Evolutionary conservation across 345 rosid genomes (phyloP).

Genomic region (Aquilaria sinensis): DNA sequence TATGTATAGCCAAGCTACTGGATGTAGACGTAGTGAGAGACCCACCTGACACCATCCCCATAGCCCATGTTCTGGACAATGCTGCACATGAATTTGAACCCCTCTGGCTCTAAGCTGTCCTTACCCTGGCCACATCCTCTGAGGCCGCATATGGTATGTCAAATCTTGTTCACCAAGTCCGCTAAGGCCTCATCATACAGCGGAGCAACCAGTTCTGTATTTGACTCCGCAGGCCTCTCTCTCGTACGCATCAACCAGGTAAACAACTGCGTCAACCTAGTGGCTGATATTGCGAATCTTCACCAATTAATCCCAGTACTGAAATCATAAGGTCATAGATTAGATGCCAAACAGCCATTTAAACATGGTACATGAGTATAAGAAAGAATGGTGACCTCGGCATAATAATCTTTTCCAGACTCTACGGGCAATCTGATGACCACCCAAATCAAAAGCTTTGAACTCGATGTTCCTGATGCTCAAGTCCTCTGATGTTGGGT

Average conservation of each 20-base stretch:
- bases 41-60: background rate
- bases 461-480: conserved; percentile 34
- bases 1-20: background rate
- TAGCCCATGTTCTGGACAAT: background rate
- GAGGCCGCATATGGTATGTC: conserved; percentile 3
- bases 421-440: conserved; percentile 35
- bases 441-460: conserved; percentile 36
- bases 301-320: background rate
- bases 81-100: background rate
- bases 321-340: too few species aligned
- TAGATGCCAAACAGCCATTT: background rate
- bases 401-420: conserved; percentile 38
- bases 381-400: background rate
- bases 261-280: conserved; percentile 5
- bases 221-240: conserved; percentile 3
- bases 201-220: background rate
- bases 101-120: background rate
- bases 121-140: background rate
- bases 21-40: background rate
- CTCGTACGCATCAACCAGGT: conserved; percentile 5
- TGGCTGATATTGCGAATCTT: background rate
- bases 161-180: background rate
- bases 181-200: background rate
- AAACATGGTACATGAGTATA: background rate
- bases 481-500: conserved; percentile 34